phyloP scores from a whole-genome alignment of 345 rosid genomes.

The Capsella bursapastoris region DNA sequence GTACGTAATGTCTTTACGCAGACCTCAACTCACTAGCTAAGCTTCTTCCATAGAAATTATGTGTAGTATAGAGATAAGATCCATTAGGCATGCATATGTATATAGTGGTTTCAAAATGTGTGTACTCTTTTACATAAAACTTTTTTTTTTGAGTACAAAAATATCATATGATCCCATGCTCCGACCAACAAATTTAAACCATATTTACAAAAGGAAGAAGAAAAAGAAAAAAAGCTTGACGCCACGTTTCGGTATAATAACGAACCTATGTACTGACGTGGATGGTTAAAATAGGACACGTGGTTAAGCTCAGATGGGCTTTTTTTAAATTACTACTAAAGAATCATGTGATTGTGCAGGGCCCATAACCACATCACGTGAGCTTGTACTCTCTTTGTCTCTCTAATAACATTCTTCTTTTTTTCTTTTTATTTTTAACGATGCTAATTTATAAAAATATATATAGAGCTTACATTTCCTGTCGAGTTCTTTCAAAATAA shows the following conservation, averaged over 20 bases:
- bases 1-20: constrained; percentile 16
- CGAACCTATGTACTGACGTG: constrained; percentile 24
- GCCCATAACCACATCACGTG: constrained; percentile 41
- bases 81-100: background rate
- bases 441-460: background rate
- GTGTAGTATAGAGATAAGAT: background rate
- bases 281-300: constrained; percentile 23
- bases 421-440: background rate
- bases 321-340: background rate
- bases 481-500: background rate
- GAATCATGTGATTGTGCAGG: constrained; percentile 37
- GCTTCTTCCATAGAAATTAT: too few relatives aligned
- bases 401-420: constrained; percentile 6
- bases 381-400: constrained; percentile 38
- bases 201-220: background rate
- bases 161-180: constrained; percentile 20
- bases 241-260: constrained; percentile 31
- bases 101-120: constrained; percentile 14
- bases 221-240: constrained; percentile 4
- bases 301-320: constrained; percentile 33
- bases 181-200: constrained; percentile 20
- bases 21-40: too few relatives aligned
- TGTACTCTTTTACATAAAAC: background rate
- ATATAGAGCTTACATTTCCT: too few relatives aligned
- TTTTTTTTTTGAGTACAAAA: too few relatives aligned